Evolutionary conservation across 768 basidiomycete species (phyloP).

Genomic region (Leccinum barrowsii): DNA sequence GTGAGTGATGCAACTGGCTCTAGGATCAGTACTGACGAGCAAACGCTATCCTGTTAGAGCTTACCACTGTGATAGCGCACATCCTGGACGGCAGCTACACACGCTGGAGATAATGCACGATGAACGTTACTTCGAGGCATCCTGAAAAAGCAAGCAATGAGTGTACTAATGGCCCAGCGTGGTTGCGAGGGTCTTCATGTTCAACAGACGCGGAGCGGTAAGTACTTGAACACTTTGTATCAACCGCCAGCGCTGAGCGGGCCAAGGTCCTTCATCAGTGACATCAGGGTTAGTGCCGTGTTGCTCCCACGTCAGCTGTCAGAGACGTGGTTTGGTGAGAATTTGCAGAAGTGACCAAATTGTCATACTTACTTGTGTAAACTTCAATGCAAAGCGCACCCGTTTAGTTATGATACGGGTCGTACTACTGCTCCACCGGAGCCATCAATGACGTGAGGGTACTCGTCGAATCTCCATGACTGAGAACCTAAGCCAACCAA

Average conservation of each 20-base stretch:
- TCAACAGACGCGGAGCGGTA: neutral
- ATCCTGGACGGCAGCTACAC: neutral
- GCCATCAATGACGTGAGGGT: neutral
- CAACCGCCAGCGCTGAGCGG: neutral
- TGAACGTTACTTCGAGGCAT: neutral
- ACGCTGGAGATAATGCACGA: neutral
- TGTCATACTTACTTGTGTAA: neutral
- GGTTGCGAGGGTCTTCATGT: neutral
- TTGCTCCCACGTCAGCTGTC: neutral
- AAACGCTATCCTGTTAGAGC: neutral
- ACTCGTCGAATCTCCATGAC: neutral
- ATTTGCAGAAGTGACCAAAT: neutral
- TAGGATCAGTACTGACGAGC: neutral
- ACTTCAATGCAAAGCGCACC: neutral
- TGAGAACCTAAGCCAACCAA: neutral
- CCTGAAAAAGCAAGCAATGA: neutral
- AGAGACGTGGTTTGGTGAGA: neutral
- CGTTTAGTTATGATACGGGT: neutral
- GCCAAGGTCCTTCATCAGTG: neutral
- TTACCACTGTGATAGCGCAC: neutral
- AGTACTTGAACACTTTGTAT: neutral
- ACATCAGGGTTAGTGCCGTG: neutral
- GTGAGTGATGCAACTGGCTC: conserved; percentile 13
- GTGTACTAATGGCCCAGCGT: neutral
- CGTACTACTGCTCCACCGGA: neutral